These are phyloP conservation scores for Erodium texanum DNA, from an alignment of 441 rosid genomes.

Conservation along the genomic window DNA sequence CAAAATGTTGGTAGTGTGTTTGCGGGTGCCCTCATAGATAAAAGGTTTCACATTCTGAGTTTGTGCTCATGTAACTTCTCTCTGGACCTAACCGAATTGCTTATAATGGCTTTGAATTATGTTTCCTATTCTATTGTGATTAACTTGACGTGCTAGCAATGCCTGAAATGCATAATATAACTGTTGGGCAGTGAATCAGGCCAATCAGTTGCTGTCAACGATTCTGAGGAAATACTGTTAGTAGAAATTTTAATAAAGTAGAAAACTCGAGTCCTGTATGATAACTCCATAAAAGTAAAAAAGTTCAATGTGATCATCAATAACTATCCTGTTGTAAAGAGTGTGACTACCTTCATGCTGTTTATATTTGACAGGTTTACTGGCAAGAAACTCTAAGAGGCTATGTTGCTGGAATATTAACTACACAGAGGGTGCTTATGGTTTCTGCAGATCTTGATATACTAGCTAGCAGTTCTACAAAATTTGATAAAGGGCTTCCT, in stretches of 20 bases:
- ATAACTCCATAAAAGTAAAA: neutral
- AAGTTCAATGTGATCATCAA: neutral
- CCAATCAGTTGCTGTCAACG: neutral
- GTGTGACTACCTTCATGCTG: neutral
- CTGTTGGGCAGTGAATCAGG: neutral
- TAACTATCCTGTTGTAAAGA: slow-evolving; percentile 1
- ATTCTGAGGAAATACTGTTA: neutral
- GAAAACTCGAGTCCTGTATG: neutral
- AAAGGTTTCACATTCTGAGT: neutral
- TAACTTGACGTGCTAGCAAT: neutral
- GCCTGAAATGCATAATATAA: neutral
- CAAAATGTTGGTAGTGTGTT: neutral
- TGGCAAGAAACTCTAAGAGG: slow-evolving; percentile 96
- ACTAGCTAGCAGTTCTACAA: slow-evolving; percentile 71
- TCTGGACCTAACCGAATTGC: neutral
- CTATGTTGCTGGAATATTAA: slow-evolving; percentile 82
- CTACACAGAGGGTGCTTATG: slow-evolving; percentile 87
- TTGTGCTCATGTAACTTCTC: neutral
- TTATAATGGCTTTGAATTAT: neutral
- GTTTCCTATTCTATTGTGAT: neutral
- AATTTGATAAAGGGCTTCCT: slow-evolving; percentile 91
- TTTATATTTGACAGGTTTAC: slow-evolving; percentile 45
- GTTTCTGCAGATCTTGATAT: slow-evolving; percentile 85
- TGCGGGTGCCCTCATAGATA: neutral
- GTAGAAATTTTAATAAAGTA: neutral